phyloP scores from a whole-genome alignment of 169 alveolate species.

The Plasmodium cynomolgi region DNA sequence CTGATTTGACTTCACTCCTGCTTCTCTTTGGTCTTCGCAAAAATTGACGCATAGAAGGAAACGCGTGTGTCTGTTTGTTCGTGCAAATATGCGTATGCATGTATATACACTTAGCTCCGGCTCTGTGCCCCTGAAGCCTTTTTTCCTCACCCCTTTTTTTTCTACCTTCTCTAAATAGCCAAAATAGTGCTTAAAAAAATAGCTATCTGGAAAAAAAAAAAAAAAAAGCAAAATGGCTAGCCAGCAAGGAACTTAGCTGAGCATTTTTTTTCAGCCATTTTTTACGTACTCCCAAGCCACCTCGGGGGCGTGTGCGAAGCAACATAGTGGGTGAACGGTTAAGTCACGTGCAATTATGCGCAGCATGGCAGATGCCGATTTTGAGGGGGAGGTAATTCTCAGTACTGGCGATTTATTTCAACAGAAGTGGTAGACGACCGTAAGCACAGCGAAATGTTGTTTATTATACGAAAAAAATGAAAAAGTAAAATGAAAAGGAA shows the following conservation, averaged over 20 bases:
- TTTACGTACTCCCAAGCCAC: background rate
- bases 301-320: background rate
- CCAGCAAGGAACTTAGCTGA: background rate
- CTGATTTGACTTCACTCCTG: background rate
- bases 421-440: background rate
- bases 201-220: background rate
- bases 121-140: background rate
- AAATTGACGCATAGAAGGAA: background rate
- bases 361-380: background rate
- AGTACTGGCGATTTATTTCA: background rate
- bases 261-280: background rate
- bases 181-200: background rate
- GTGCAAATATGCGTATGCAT: background rate
- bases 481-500: background rate
- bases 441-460: background rate
- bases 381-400: background rate
- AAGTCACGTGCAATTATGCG: background rate
- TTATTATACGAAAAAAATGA: background rate
- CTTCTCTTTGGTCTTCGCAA: background rate
- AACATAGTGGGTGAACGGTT: background rate
- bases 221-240: background rate
- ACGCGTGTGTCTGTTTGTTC: background rate
- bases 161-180: background rate
- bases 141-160: background rate
- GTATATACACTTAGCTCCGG: background rate